Evolutionary conservation across 768 basidiomycete species (phyloP).

Genomic region (Boletus huronensis): DNA sequence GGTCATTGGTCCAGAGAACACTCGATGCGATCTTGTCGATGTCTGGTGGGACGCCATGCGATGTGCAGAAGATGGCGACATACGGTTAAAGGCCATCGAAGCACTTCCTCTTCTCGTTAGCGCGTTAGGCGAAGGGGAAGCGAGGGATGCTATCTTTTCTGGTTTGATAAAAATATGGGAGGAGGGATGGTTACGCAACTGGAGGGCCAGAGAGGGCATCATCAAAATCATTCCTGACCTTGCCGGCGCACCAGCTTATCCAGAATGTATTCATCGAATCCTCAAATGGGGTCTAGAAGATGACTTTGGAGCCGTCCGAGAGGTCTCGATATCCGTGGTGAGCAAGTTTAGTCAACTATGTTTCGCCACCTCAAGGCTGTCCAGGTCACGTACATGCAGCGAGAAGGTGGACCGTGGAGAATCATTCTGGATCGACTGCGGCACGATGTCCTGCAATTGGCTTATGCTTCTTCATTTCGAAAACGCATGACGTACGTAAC

Average conservation of each 20-base stretch:
- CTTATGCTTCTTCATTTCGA: constrained; percentile 48
- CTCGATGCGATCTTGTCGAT: constrained; percentile 62
- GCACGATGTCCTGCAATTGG: constrained; percentile 41
- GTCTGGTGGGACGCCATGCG: constrained; percentile 65
- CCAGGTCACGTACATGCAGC: constrained; percentile 50
- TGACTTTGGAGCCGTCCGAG: constrained; percentile 79
- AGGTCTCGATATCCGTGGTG: constrained; percentile 65
- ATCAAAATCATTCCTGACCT: constrained; percentile 55
- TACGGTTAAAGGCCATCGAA: constrained; percentile 69
- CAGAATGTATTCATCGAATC: constrained; percentile 50
- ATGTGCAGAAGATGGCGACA: constrained; percentile 58
- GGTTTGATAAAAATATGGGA: constrained; percentile 55
- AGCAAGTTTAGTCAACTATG: constrained; percentile 29
- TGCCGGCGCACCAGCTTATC: constrained; percentile 39
- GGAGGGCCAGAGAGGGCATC: constrained; percentile 79
- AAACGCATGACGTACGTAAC: constrained; percentile 67
- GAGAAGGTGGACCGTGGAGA: constrained; percentile 35
- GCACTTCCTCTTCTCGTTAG: constrained; percentile 54
- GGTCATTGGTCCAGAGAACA: constrained; percentile 71
- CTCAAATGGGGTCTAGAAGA: constrained; percentile 67
- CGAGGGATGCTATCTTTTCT: constrained; percentile 43
- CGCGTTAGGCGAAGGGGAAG: constrained; percentile 46
- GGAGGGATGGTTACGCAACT: constrained; percentile 56
- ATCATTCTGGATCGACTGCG: constrained; percentile 37
- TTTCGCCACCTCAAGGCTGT: constrained; percentile 15